Evolutionary conservation across 805 yeast species (phyloP).

Genomic region (Candida oleophila): DNA sequence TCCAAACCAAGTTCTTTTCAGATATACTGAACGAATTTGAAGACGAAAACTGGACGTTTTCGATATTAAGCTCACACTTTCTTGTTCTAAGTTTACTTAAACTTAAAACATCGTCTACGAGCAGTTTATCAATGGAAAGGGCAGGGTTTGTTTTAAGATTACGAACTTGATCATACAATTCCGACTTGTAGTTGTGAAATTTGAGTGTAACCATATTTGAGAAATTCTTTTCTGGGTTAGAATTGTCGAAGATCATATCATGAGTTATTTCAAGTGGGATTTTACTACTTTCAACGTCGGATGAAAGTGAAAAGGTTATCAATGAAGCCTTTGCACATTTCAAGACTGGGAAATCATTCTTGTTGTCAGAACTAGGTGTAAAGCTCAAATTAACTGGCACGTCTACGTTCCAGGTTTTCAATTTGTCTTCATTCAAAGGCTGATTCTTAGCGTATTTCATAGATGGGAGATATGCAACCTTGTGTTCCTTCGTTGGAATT

Average conservation of each 20-base stretch:
- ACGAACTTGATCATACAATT: neutral
- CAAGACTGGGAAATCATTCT: slow-evolving; percentile 19
- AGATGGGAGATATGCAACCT: slow-evolving; percentile 22
- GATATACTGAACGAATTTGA: neutral
- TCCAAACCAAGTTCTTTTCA: neutral
- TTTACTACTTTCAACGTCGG: slow-evolving; percentile 16
- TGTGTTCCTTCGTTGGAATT: slow-evolving; percentile 16
- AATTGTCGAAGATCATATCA: slow-evolving; percentile 29
- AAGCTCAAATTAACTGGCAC: slow-evolving; percentile 24
- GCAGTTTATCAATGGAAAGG: slow-evolving; percentile 23
- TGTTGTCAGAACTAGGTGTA: neutral
- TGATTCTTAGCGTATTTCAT: slow-evolving; percentile 12
- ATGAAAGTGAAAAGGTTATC: slow-evolving; percentile 28
- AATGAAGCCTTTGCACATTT: slow-evolving; percentile 24
- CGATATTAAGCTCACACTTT: slow-evolving; percentile 26
- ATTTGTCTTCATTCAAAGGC: neutral
- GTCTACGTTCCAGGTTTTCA: slow-evolving; percentile 21
- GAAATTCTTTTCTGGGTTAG: neutral
- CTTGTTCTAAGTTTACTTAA: slow-evolving; percentile 29
- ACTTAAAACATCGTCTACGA: slow-evolving; percentile 29
- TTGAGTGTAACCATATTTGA: neutral
- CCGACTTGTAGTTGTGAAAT: neutral
- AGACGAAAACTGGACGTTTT: slow-evolving; percentile 10
- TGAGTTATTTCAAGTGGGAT: slow-evolving; percentile 41
- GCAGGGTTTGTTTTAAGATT: slow-evolving; percentile 14